These are phyloP conservation scores for Zygosaccharomyces pseudobailii DNA, from an alignment of 1,139 yeast species.

Conservation along the genomic window DNA sequence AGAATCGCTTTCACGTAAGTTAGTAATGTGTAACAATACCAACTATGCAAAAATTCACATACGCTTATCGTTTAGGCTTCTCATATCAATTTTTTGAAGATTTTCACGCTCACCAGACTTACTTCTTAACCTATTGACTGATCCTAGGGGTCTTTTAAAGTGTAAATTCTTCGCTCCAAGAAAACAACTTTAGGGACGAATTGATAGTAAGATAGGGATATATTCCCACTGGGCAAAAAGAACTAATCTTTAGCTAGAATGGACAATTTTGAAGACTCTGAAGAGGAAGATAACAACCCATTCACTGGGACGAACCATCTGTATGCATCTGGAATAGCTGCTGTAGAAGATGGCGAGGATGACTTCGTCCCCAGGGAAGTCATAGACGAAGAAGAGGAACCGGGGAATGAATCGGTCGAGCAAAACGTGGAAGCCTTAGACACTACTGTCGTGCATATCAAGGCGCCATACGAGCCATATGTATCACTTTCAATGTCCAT, in stretches of 20 bases:
- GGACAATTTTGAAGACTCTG: conserved; percentile 22
- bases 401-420: neutral
- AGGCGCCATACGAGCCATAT: conserved; percentile 19
- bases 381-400: conserved; percentile 6
- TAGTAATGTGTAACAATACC: conserved; percentile 1
- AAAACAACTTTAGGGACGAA: conserved; percentile 1
- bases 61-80: conserved; percentile 7
- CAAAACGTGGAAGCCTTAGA: conserved; percentile 2
- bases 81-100: conserved; percentile 1
- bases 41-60: neutral
- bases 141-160: neutral
- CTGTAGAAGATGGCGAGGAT: conserved; percentile 15
- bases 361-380: conserved; percentile 12
- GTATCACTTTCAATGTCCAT: conserved; percentile 26
- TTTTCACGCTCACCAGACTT: neutral
- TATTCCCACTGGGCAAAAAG: neutral
- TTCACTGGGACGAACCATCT: conserved; percentile 42
- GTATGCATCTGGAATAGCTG: conserved; percentile 39
- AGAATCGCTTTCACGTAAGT: conserved; percentile 22
- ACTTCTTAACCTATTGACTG: neutral
- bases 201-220: neutral
- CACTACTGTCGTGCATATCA: neutral
- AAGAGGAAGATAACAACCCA: conserved; percentile 48
- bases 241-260: conserved; percentile 4
- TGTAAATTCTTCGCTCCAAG: conserved; percentile 2